phyloP scores from a whole-genome alignment of 2,329 filamentous ascomycete species.

The Helicocarpus griseus region DNA sequence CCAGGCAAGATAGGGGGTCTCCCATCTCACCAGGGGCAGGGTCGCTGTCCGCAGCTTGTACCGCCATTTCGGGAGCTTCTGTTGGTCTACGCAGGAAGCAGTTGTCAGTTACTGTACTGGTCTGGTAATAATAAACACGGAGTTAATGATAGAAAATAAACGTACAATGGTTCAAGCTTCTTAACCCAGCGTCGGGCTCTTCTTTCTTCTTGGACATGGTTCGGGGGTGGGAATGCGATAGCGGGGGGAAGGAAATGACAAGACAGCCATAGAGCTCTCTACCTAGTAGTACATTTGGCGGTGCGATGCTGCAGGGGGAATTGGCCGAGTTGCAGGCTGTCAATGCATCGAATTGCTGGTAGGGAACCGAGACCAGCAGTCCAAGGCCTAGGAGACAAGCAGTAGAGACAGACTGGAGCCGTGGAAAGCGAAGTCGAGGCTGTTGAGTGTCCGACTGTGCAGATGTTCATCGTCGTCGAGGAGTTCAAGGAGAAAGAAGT shows the following conservation, averaged over 20 bases:
- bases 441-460: too few relatives aligned
- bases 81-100: constrained; percentile 53
- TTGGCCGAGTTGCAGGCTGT: background rate
- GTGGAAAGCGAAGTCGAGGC: too few relatives aligned
- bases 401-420: background rate
- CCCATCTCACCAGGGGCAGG: constrained; percentile 82
- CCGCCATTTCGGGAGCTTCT: constrained; percentile 77
- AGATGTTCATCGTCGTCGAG: too few relatives aligned
- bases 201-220: constrained; percentile 31
- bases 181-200: constrained; percentile 57
- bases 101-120: background rate
- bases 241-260: constrained; percentile 3
- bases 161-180: constrained; percentile 66
- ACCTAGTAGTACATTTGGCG: background rate
- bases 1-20: constrained; percentile 87
- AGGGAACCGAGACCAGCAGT: background rate
- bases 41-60: constrained; percentile 71
- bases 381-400: background rate
- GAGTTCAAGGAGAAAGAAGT: too few relatives aligned
- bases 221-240: constrained; percentile 11
- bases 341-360: background rate
- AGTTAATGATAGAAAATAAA: background rate
- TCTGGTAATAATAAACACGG: too few relatives aligned
- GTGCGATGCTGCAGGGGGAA: background rate
- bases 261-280: constrained; percentile 6